Percentiles rank a stretch among this genome's conserved stretches.
phyloP scores from a whole-genome alignment of 164 flowering plant genomes.

The Vitis riparia region DNA sequence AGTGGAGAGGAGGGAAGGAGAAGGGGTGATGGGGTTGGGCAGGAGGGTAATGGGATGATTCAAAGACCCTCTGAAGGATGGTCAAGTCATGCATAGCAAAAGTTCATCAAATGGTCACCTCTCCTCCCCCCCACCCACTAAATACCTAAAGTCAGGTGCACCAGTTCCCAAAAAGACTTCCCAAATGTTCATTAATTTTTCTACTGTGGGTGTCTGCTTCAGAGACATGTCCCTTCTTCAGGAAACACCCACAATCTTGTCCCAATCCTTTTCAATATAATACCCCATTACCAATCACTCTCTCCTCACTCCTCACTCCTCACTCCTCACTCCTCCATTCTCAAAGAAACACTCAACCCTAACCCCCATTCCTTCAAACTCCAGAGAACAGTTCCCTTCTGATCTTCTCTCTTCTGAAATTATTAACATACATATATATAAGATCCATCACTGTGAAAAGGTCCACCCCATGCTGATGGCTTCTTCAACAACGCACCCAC shows the following conservation, averaged over 20 bases:
- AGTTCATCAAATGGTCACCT: constrained; percentile 2
- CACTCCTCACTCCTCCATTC: constrained; percentile 1
- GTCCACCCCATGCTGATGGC: constrained; percentile 24
- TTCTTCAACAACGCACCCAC: constrained; percentile 20
- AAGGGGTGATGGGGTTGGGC: background rate
- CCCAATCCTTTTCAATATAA: too few relatives aligned
- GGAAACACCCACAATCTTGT: constrained; percentile 16
- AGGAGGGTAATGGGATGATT: background rate
- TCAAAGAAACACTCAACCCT: background rate
- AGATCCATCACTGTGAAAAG: background rate
- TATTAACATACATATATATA: background rate
- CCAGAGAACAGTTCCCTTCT: background rate
- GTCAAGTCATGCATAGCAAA: background rate
- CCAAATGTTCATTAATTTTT: constrained; percentile 10
- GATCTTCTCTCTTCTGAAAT: background rate
- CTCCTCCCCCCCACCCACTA: constrained; percentile 7
- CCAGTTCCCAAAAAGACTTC: constrained; percentile 22
- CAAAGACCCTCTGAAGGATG: background rate
- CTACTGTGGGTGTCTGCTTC: constrained; percentile 2
- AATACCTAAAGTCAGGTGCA: constrained; percentile 13
- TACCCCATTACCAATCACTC: background rate
- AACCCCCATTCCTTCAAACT: background rate
- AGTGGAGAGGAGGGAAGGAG: background rate
- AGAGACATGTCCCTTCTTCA: constrained; percentile 31
- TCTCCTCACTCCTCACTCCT: background rate